Evolutionary conservation across 1,139 yeast species (phyloP), one percentile per base, ranked within the genome.

Genomic region (Geotrichum phurueaensis): DNA sequence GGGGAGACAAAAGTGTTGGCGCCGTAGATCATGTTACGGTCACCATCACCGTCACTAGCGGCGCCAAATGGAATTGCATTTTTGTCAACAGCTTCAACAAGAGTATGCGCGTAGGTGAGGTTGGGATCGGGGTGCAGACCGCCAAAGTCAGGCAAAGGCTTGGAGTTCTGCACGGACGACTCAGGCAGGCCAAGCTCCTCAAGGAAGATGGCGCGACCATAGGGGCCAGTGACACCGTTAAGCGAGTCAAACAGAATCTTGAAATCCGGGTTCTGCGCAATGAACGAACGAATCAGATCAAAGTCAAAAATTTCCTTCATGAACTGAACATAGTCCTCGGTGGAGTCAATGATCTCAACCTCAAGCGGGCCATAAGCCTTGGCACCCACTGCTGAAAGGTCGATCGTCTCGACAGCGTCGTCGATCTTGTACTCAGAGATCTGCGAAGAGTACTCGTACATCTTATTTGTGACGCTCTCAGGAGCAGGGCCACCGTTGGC

Each of bases 401-500:
- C 94, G 58, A 92, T 74, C 31, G 76, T 69, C 53, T 86, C 87
- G 63, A 89, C 76, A 51, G 82, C 79, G 33, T 70, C 69, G 29
- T 79, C 75, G 60, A 83, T 81, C 71, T 85, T 84, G 77, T 89
- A 91, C 62, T 78, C 74, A 12, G 79, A 74, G 69, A 95, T 78
- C 49, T 75, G 70, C 70, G 81, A 82, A 27, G 96, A 84, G 50
- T 79, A 81, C 63, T 86, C 94, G 76, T 77, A 94, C 70, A 94
- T 94, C 75, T 85, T 83, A 77, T 95, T 82, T 31, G 99, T 94
- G 64, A 94, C 95, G 22, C 87, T 78, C 75, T 94, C 99, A 3
- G 99, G 99, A n/a, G 99, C 99, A 50, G 99, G 99, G 1, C 97
- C 99, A 66, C 99, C 99, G 71, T 94, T 92, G 65, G 89, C 84